A percentile compares a stretch with the other conserved stretches of the same genome.
Conservation (phyloP, 352 stramenopile species). For the Aphanomyces cochlioides region DNA sequence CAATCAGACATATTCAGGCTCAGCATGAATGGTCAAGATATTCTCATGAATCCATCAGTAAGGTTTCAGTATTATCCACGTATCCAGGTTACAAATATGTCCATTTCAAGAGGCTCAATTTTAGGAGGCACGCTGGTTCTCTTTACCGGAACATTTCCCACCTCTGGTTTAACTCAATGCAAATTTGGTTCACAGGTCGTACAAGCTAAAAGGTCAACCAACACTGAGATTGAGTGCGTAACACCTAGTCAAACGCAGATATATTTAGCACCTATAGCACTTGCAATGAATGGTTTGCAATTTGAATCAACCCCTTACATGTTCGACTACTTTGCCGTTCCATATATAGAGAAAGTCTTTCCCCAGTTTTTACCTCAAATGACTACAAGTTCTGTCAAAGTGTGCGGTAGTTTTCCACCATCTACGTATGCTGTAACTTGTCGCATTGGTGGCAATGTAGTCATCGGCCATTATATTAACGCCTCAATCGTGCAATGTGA, state of each 20-base stretch:
- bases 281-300: slow-evolving; percentile 12
- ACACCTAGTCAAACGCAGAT: slow-evolving; percentile 31
- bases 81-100: not conserved
- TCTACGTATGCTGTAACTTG: slow-evolving; percentile 15
- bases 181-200: slow-evolving; percentile 34
- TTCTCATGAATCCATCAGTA: not conserved
- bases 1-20: not conserved
- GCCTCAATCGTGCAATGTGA: slow-evolving; percentile 34
- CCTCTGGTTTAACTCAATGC: slow-evolving; percentile 33
- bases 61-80: slow-evolving; percentile 13
- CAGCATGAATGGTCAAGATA: slow-evolving; percentile 24
- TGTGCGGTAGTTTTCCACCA: not conserved
- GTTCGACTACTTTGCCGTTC: slow-evolving; percentile 32
- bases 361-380: not conserved
- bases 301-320: not conserved
- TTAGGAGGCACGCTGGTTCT: slow-evolving; percentile 38
- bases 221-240: slow-evolving; percentile 35
- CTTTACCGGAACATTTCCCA: slow-evolving; percentile 34
- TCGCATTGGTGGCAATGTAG: slow-evolving; percentile 35
- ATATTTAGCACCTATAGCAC: not conserved
- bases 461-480: slow-evolving; percentile 35
- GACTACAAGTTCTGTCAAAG: not conserved
- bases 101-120: slow-evolving; percentile 27
- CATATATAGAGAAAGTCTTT: not conserved
- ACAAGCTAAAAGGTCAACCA: slow-evolving; percentile 33